Conservation (phyloP, 78 protist species). For the Neovahlkampfia damariscottae region DNA sequence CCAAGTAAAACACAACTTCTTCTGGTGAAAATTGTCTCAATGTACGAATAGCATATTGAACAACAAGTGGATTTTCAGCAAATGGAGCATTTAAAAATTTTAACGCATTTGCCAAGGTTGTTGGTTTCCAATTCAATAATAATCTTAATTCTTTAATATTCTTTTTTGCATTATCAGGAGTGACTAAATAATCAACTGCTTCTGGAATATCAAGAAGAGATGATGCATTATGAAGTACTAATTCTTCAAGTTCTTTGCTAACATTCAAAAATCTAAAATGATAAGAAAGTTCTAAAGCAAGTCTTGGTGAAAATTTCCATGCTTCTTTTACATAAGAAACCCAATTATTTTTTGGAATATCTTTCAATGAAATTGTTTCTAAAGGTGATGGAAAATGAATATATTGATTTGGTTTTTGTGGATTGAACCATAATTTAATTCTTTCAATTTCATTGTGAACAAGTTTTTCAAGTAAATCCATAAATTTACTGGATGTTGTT, state of each 20-base stretch:
- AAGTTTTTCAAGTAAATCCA: neutral
- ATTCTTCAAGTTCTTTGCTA: neutral
- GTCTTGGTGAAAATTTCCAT: neutral
- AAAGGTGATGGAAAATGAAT: no score
- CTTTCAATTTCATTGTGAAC: neutral
- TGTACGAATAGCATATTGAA: neutral
- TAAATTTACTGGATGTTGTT: no score
- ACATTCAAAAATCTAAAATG: neutral
- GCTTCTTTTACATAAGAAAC: neutral
- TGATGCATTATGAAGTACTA: neutral
- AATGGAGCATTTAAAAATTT: neutral
- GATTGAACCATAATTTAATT: neutral
- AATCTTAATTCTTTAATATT: neutral
- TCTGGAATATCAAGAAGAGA: neutral
- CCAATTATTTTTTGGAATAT: neutral
- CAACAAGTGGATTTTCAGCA: neutral
- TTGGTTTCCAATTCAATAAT: neutral
- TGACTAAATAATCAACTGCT: neutral
- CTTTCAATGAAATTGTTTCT: no score
- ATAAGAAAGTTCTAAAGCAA: neutral
- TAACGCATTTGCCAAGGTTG: neutral
- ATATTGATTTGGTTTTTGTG: neutral
- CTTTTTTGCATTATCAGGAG: neutral
- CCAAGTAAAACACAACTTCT: slow-evolving; percentile 59
- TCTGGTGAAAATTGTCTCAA: neutral